A percentile compares a stretch with the other conserved stretches of the same genome.
Conservation (phyloP, 1,284 basidiomycete genomes). For the Ustilago lituana region DNA sequence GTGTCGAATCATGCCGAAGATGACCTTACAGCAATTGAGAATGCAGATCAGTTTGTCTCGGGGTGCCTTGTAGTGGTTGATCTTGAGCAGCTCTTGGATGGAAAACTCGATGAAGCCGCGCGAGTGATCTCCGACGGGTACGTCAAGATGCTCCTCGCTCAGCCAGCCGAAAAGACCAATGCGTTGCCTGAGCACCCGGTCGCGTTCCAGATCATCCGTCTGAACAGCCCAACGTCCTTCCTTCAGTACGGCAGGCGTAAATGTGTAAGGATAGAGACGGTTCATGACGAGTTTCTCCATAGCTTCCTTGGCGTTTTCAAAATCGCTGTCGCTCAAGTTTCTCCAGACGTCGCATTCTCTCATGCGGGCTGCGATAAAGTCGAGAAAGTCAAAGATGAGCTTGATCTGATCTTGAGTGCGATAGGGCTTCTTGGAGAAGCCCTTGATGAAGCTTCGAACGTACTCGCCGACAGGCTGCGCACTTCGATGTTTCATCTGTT, state of each 20-base stretch:
- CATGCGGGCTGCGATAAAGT: conserved; percentile 65
- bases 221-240: conserved; percentile 69
- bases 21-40: conserved; percentile 97
- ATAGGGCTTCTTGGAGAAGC: conserved; percentile 66
- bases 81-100: conserved; percentile 85
- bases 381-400: conserved; percentile 67
- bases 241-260: conserved; percentile 62
- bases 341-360: conserved; percentile 59
- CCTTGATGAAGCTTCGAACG: conserved; percentile 65
- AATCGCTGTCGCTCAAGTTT: conserved; percentile 76
- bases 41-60: conserved; percentile 98
- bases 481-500: conserved; percentile 66
- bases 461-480: conserved; percentile 65
- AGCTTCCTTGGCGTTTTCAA: conserved; percentile 95
- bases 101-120: conserved; percentile 93
- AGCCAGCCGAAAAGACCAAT: conserved; percentile 92
- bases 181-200: conserved; percentile 88
- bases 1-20: conserved; percentile 94
- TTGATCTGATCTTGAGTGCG: conserved; percentile 64
- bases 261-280: conserved; percentile 75
- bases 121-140: conserved; percentile 62
- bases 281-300: conserved; percentile 99
- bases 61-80: conserved; percentile 98
- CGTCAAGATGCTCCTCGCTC: conserved; percentile 84
- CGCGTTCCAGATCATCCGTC: conserved; percentile 93